Conservation (phyloP, 2,329 filamentous ascomycete genomes). For the Neofusicoccum kwambonambiense region DNA sequence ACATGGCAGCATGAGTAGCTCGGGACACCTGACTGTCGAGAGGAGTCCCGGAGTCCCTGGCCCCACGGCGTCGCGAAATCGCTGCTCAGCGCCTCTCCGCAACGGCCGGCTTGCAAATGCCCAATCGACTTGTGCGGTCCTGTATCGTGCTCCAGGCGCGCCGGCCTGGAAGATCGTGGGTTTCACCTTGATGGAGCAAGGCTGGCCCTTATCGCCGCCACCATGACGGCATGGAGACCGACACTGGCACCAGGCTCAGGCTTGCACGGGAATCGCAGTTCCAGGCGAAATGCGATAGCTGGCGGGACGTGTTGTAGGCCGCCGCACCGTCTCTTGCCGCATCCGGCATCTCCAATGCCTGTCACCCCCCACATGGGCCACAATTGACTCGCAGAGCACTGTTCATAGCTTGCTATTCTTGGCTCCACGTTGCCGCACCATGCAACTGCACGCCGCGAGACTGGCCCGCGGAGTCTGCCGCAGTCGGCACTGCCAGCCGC, state of each 20-base stretch:
- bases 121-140: not conserved
- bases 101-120: not conserved
- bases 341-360: not conserved
- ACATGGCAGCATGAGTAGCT: too few species aligned
- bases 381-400: not conserved
- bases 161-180: not conserved
- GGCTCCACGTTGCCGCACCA: not conserved
- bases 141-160: not conserved
- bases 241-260: too few species aligned
- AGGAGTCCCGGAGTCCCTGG: too few species aligned
- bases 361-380: not conserved
- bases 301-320: not conserved
- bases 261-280: not conserved
- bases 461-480: not conserved
- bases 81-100: too few species aligned
- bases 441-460: not conserved
- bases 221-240: not conserved
- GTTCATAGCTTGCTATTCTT: slow-evolving; percentile 5
- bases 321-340: not conserved
- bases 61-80: too few species aligned
- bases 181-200: not conserved
- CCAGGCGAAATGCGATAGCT: not conserved
- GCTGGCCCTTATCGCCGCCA: not conserved
- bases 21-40: too few species aligned
- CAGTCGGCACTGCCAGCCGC: not conserved